These are phyloP conservation scores for Phytophthora litchii DNA, from an alignment of 352 stramenopile genomes.

Conservation along the genomic window DNA sequence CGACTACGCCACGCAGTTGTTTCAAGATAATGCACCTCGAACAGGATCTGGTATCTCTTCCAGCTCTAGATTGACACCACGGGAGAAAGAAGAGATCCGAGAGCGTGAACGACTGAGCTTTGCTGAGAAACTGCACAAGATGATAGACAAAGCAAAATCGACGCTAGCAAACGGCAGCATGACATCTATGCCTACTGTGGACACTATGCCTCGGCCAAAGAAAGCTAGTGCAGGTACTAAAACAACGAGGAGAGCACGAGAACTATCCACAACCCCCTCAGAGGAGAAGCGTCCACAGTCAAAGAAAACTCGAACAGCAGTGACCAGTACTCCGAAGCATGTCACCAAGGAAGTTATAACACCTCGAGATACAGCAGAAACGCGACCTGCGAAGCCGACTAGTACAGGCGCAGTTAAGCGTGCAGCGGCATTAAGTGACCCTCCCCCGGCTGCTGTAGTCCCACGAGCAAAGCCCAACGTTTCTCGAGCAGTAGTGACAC, in stretches of 20 bases:
- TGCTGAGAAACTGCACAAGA: slow-evolving; percentile 87
- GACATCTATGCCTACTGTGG: slow-evolving; percentile 4
- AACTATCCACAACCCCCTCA: slow-evolving; percentile 5
- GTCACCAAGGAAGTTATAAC: slow-evolving; percentile 9
- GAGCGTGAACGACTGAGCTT: slow-evolving; percentile 77
- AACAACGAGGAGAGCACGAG: slow-evolving; percentile 9
- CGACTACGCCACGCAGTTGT: slow-evolving; percentile 71
- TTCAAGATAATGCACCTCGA: slow-evolving; percentile 45
- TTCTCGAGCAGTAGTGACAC: slow-evolving; percentile 7
- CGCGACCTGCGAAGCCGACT: slow-evolving; percentile 20
- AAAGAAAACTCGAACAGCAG: slow-evolving; percentile 18
- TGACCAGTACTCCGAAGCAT: slow-evolving; percentile 21
- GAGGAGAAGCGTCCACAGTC: slow-evolving; percentile 15
- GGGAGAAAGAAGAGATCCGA: slow-evolving; percentile 45
- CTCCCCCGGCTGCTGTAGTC: slow-evolving; percentile 1
- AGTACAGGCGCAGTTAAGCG: slow-evolving; percentile 12
- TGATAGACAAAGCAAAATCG: slow-evolving; percentile 87
- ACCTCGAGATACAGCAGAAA: slow-evolving; percentile 15
- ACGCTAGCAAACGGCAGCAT: slow-evolving; percentile 48
- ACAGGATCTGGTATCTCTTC: slow-evolving; percentile 2
- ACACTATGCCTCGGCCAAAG: slow-evolving; percentile 5
- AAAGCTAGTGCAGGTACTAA: slow-evolving; percentile 16
- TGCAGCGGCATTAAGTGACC: slow-evolving; percentile 3
- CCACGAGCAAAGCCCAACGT: slow-evolving; percentile 21
- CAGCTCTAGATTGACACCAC: slow-evolving; percentile 24